Conservation (phyloP, 129 eudicot genomes). For the Chrysanthemum seticuspe region DNA sequence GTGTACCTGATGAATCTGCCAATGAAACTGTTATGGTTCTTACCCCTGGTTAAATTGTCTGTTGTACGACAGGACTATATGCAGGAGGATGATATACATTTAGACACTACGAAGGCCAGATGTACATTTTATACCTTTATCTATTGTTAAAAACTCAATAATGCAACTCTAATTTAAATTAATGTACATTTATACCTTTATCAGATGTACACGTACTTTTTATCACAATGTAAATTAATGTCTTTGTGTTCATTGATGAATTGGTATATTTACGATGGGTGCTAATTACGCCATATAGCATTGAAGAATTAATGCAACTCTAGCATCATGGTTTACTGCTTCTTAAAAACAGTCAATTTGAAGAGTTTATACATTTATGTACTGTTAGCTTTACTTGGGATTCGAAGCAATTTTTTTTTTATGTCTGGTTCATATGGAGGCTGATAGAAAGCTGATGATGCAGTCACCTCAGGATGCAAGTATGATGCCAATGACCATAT, state of each 20-base stretch:
- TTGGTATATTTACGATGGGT: no score
- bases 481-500: constrained; percentile 35
- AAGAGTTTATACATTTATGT: not conserved
- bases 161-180: no score
- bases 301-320: not conserved
- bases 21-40: constrained; percentile 1
- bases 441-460: constrained; percentile 64
- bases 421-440: constrained; percentile 83
- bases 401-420: not conserved
- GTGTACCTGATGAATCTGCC: constrained; percentile 7
- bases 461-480: constrained; percentile 47
- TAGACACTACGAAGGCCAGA: constrained; percentile 74
- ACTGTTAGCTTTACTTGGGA: not conserved
- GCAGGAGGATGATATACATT: constrained; percentile 57
- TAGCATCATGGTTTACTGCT: not conserved
- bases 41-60: constrained; percentile 5
- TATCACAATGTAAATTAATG: no score
- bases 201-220: no score
- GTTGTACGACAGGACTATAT: constrained; percentile 42
- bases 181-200: no score
- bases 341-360: not conserved
- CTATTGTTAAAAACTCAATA: not conserved
- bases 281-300: no score
- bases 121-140: constrained; percentile 38
- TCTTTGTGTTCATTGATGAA: no score